phyloP scores from a whole-genome alignment of 306 rosid genomes.

The Prunus salicina region DNA sequence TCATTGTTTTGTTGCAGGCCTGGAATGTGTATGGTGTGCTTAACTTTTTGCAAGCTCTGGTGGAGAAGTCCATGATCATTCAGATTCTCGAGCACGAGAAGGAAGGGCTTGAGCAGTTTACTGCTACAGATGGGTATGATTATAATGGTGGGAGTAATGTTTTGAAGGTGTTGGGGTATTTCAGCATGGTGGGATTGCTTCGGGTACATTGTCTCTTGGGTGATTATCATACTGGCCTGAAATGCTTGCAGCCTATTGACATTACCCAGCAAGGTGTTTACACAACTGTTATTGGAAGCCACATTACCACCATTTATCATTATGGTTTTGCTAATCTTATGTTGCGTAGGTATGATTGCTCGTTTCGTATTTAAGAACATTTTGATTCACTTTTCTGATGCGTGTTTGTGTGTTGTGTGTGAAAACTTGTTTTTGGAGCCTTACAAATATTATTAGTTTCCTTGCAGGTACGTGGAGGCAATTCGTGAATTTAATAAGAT shows the following conservation, averaged over 20 bases:
- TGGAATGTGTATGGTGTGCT: slow-evolving; percentile 96
- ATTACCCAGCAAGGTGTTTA: slow-evolving; percentile 87
- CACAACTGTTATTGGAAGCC: slow-evolving; percentile 84
- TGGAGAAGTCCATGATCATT: slow-evolving; percentile 77
- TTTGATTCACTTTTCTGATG: neutral
- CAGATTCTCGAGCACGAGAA: slow-evolving; percentile 92
- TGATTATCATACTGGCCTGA: slow-evolving; percentile 92
- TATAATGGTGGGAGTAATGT: slow-evolving; percentile 93
- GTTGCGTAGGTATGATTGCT: slow-evolving; percentile 67
- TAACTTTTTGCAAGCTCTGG: slow-evolving; percentile 90
- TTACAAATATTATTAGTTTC: neutral
- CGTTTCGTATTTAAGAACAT: neutral
- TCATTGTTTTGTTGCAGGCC: slow-evolving; percentile 45
- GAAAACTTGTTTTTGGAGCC: neutral
- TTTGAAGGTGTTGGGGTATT: slow-evolving; percentile 95
- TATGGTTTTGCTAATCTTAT: slow-evolving; percentile 96
- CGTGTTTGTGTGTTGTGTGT: neutral
- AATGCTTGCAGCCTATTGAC: slow-evolving; percentile 78
- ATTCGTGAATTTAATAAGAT: slow-evolving; percentile 90
- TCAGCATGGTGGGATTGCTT: slow-evolving; percentile 94
- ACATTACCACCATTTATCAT: slow-evolving; percentile 87
- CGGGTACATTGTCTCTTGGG: slow-evolving; percentile 94
- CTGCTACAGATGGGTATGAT: slow-evolving; percentile 89
- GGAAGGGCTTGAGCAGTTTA: slow-evolving; percentile 83
- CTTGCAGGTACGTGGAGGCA: slow-evolving; percentile 81